These are phyloP conservation scores for Nematodospora anomalae DNA, from an alignment of 1,139 yeast species.

Conservation along the genomic window DNA sequence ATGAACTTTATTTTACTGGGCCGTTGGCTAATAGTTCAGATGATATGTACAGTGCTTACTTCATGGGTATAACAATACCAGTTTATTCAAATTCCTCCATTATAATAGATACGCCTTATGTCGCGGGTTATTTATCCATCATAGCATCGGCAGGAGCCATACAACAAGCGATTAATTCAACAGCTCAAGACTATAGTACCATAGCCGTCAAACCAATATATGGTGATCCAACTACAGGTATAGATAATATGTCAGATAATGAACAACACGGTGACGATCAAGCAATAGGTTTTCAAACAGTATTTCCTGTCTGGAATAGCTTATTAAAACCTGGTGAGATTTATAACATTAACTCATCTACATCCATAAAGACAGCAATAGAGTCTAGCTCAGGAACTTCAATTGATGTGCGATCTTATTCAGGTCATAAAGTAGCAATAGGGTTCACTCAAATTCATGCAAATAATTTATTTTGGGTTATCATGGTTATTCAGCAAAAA, in stretches of 20 bases:
- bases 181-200: slow-evolving; percentile 38
- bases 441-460: slow-evolving; percentile 66
- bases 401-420: slow-evolving; percentile 43
- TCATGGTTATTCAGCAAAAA: slow-evolving; percentile 66
- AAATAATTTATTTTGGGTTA: slow-evolving; percentile 66
- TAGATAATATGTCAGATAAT: slow-evolving; percentile 11
- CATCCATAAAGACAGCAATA: slow-evolving; percentile 45
- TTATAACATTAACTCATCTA: slow-evolving; percentile 30
- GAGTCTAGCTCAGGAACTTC: slow-evolving; percentile 46
- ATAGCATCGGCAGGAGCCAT: slow-evolving; percentile 59
- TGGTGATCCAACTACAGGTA: slow-evolving; percentile 15
- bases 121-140: slow-evolving; percentile 73
- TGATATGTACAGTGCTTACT: slow-evolving; percentile 29
- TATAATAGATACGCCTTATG: slow-evolving; percentile 53
- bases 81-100: slow-evolving; percentile 73
- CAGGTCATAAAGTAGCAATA: slow-evolving; percentile 54
- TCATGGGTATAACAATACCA: slow-evolving; percentile 66
- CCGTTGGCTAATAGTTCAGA: slow-evolving; percentile 48
- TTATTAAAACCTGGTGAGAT: slow-evolving; percentile 22
- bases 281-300: slow-evolving; percentile 35
- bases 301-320: slow-evolving; percentile 31
- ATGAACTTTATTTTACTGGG: slow-evolving; percentile 53
- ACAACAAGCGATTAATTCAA: slow-evolving; percentile 47
- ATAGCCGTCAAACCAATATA: slow-evolving; percentile 37
- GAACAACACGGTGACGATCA: slow-evolving; percentile 8